Evolutionary conservation across 768 basidiomycete genomes (phyloP).

Genomic region (Boletales sp.): DNA sequence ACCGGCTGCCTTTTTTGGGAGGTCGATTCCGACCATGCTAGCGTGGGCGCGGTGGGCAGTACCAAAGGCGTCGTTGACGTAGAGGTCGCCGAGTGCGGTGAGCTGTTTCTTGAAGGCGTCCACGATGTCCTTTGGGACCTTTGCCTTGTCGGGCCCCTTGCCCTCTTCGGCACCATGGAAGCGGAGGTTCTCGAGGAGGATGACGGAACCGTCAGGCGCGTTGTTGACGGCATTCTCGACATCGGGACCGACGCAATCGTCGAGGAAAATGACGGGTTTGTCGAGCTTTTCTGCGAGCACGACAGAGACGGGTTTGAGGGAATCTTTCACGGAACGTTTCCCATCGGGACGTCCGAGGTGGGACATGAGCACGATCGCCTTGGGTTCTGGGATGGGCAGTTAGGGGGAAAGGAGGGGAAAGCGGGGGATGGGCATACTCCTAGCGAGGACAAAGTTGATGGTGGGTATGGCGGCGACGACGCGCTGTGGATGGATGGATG

Average conservation of each 20-base stretch:
- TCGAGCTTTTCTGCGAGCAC: constrained; percentile 47
- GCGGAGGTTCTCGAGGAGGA: constrained; percentile 95
- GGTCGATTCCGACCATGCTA: constrained; percentile 95
- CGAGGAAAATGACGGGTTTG: constrained; percentile 74
- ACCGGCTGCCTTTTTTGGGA: constrained; percentile 89
- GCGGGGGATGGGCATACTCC: constrained; percentile 46
- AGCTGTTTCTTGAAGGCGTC: constrained; percentile 82
- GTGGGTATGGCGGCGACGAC: constrained; percentile 97
- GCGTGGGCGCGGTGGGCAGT: constrained; percentile 98
- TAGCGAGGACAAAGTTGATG: constrained; percentile 86
- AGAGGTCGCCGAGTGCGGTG: constrained; percentile 91
- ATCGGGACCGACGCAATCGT: constrained; percentile 82
- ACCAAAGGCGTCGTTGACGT: constrained; percentile 98
- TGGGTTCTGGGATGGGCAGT: constrained; percentile 53
- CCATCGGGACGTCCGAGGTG: constrained; percentile 98
- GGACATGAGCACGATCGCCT: constrained; percentile 90
- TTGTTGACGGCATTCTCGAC: constrained; percentile 72
- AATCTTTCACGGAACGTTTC: constrained; percentile 83
- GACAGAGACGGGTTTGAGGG: constrained; percentile 79
- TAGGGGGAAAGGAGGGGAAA: not conserved
- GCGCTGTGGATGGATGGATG: constrained; percentile 52
- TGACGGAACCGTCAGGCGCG: constrained; percentile 59
- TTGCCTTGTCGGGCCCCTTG: constrained; percentile 94
- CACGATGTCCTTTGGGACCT: constrained; percentile 82
- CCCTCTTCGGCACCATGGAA: constrained; percentile 99